Evolutionary conservation across 352 stramenopile species (phyloP), one percentile per base, ranked within the genome.

Genomic region (Phytophthora ramorum): DNA sequence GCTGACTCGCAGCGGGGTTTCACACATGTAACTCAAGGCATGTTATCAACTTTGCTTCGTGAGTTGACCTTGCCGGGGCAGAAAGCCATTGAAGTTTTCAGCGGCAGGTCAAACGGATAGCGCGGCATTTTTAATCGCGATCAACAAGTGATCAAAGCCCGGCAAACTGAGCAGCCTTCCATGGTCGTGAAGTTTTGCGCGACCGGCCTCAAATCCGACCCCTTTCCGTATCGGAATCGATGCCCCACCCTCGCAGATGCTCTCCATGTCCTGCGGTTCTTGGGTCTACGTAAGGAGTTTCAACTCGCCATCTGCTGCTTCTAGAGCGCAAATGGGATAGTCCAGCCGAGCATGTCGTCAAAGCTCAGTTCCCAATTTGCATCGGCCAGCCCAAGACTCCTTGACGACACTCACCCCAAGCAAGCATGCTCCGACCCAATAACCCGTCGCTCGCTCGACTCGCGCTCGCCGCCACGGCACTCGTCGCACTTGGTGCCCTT

Each of bases 401-500:
- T 37, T 37, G 32, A 12, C 7, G 7, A 13, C 32, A 7, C 19
- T 45, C 12, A 14, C 7, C 43, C 5, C 55, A 24, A 44, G n/a
- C 20, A 22, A 22, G 38, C 28, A 26, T 9, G 30, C 41, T 60
- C 16, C 54, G 28, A 54, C 44, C 26, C 44, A 8, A 52, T n/a
- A 58, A 45, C 7, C 40, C 49, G 17, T 45, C 22, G 16, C 41
- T 64, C 32, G 16, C 8, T 46, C 48, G 22, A 37, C 16, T 60
- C 1, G 30, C 16, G 9, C 9, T 70, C n/a, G 22, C 24, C 24
- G 22, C 55, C 3, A 32, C 35, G 16, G 55, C 47, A 37, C 24
- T 59, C 40, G 26, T 60, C 30, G 40, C 41, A 43, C 47, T 71
- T 12, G 26, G 32, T 17, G 62, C 81, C 8, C 63, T 79, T 30